A percentile compares a stretch with the other conserved stretches of the same genome.
These are phyloP conservation scores for Plasmodium falciparum DNA, from an alignment of 169 alveolate genomes.

Conservation along the genomic window DNA sequence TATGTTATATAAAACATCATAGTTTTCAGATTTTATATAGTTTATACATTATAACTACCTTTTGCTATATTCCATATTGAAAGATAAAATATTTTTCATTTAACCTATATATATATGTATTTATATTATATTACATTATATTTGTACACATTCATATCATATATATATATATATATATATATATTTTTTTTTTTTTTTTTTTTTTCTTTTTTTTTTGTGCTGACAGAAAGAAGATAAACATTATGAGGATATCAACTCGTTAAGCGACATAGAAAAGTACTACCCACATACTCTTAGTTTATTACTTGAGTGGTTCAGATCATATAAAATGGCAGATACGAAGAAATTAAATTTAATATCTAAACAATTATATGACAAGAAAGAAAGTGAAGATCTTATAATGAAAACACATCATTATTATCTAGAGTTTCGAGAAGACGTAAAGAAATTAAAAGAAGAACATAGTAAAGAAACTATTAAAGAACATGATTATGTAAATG, in stretches of 20 bases:
- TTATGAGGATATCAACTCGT: slow-evolving; percentile 13
- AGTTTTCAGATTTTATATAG: too few species aligned
- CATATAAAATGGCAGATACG: slow-evolving; percentile 73
- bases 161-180: not conserved
- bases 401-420: slow-evolving; percentile 50
- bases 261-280: slow-evolving; percentile 56
- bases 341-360: slow-evolving; percentile 54
- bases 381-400: slow-evolving; percentile 48
- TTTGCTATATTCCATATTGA: not conserved
- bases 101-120: not conserved
- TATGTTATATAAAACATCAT: not conserved
- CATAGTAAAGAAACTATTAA: not conserved
- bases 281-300: slow-evolving; percentile 55
- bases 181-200: too few species aligned
- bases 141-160: not conserved
- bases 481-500: not conserved
- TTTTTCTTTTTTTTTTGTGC: not conserved
- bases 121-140: not conserved
- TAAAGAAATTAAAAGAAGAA: slow-evolving; percentile 3
- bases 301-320: slow-evolving; percentile 69
- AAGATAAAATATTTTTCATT: not conserved
- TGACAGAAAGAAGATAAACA: slow-evolving; percentile 50
- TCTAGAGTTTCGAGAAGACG: slow-evolving; percentile 33
- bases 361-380: slow-evolving; percentile 25
- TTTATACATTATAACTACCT: not conserved